A percentile compares a stretch with the other conserved stretches of the same genome.
phyloP scores from a whole-genome alignment of 768 basidiomycete genomes.

The Trichaptum fuscoviolaceum region DNA sequence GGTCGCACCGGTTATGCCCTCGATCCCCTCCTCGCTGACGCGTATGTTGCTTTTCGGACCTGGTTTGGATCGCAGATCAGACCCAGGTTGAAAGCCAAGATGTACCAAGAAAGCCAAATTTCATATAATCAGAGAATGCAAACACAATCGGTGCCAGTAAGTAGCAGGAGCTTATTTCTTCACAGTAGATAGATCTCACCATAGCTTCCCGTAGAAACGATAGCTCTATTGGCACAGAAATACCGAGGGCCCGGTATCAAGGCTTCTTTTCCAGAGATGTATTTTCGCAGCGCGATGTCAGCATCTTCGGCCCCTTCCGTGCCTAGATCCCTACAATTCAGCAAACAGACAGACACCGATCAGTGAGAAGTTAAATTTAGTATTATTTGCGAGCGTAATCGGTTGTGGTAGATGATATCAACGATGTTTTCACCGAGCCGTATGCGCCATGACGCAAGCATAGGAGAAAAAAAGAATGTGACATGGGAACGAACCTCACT shows the following conservation, averaged over 20 bases:
- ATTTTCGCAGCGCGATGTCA: slow-evolving; percentile 52
- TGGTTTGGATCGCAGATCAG: slow-evolving; percentile 17
- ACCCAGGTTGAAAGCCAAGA: not conserved
- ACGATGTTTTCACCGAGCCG: not conserved
- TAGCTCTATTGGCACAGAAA: slow-evolving; percentile 54
- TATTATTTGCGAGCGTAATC: not conserved
- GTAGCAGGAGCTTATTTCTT: slow-evolving; percentile 9
- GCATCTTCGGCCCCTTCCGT: slow-evolving; percentile 64
- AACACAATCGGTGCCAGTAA: slow-evolving; percentile 3
- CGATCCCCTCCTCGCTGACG: slow-evolving; percentile 44
- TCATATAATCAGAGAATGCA: not conserved
- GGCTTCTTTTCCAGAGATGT: slow-evolving; percentile 40
- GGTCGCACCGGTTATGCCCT: slow-evolving; percentile 53
- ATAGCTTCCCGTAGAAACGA: slow-evolving; percentile 57
- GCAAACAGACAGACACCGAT: not conserved
- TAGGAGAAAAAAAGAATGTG: not conserved
- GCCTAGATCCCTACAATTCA: slow-evolving; percentile 48
- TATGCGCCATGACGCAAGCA: not conserved
- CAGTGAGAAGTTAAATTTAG: not conserved
- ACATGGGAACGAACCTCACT: slow-evolving; percentile 38
- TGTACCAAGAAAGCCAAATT: not conserved
- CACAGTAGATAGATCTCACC: slow-evolving; percentile 28
- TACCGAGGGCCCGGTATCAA: slow-evolving; percentile 59
- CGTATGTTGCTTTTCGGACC: slow-evolving; percentile 49
- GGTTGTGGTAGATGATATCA: not conserved